Evolutionary conservation across 306 rosid species (phyloP).

Genomic region (Mimosa bimucronata): DNA sequence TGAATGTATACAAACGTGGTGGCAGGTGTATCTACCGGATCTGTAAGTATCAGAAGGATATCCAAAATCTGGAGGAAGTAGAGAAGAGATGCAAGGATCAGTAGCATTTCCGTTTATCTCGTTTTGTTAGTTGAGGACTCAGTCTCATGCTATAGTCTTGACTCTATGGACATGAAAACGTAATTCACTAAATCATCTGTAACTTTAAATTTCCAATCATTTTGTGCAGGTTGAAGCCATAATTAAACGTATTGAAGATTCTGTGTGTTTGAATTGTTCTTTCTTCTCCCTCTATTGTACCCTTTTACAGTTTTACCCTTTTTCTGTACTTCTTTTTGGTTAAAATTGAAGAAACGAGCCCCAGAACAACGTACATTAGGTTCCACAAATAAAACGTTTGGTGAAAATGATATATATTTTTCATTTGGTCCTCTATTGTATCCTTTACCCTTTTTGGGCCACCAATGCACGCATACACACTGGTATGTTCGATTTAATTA

Average conservation of each 20-base stretch:
- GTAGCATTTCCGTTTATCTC: constrained; percentile 43
- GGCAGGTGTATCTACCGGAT: constrained; percentile 78
- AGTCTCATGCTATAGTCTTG: constrained; percentile 29
- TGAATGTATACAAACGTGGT: constrained; percentile 31
- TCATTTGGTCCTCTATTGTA: not conserved
- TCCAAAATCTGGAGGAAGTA: constrained; percentile 77
- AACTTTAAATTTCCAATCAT: constrained; percentile 23
- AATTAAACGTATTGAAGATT: constrained; percentile 18
- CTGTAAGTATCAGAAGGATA: constrained; percentile 77
- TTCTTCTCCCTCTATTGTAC: not conserved
- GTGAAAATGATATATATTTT: not conserved
- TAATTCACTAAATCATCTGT: constrained; percentile 25
- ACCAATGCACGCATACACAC: not conserved
- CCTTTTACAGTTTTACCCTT: not conserved
- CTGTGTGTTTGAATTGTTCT: constrained; percentile 2
- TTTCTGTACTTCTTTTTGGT: not conserved
- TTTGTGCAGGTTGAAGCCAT: constrained; percentile 26
- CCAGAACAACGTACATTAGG: not conserved
- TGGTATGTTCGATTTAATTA: not conserved
- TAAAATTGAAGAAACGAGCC: not conserved
- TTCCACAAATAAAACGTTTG: not conserved
- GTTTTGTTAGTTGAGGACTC: constrained; percentile 9
- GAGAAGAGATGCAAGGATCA: constrained; percentile 83
- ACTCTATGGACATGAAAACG: constrained; percentile 26
- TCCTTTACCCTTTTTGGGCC: not conserved